Conservation (phyloP, 768 basidiomycete species). For the Gymnopilus junonius region DNA sequence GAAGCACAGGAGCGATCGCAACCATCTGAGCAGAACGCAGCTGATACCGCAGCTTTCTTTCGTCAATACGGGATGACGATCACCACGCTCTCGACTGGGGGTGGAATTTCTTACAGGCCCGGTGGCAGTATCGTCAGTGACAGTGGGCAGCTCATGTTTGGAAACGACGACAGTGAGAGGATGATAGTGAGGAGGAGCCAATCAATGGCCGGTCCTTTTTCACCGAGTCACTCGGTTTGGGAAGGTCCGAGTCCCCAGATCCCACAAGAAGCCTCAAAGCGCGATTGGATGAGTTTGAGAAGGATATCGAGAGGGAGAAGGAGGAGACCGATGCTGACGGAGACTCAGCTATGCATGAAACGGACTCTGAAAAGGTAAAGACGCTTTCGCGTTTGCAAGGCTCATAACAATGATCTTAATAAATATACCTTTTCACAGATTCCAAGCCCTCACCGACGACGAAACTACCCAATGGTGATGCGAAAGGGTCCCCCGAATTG, state of each 20-base stretch:
- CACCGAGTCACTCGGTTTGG: conserved; percentile 49
- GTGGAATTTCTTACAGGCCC: conserved; percentile 71
- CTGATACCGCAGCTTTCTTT: conserved; percentile 32
- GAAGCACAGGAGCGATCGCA: conserved; percentile 48
- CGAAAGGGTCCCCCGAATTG: conserved; percentile 18
- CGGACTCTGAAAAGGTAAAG: conserved; percentile 10
- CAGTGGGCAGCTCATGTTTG: conserved; percentile 62
- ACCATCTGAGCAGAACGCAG: conserved; percentile 26
- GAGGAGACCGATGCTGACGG: conserved; percentile 44
- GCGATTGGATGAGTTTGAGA: conserved; percentile 67
- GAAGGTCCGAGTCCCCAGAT: conserved; percentile 50
- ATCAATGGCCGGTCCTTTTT: conserved; percentile 49
- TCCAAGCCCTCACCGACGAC: neutral
- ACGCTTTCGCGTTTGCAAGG: neutral
- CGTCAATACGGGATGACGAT: conserved; percentile 31
- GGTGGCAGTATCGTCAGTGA: conserved; percentile 56
- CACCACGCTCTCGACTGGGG: conserved; percentile 35
- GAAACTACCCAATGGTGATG: conserved; percentile 24
- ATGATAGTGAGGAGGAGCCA: conserved; percentile 55
- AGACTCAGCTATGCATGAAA: conserved; percentile 33
- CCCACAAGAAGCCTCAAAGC: conserved; percentile 61
- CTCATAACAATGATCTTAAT: neutral
- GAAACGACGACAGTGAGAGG: conserved; percentile 67
- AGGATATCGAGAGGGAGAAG: conserved; percentile 39
- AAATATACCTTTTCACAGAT: neutral